These are phyloP conservation scores for Bruguiera gymnorhiza DNA, from an alignment of 345 rosid genomes.

Conservation along the genomic window DNA sequence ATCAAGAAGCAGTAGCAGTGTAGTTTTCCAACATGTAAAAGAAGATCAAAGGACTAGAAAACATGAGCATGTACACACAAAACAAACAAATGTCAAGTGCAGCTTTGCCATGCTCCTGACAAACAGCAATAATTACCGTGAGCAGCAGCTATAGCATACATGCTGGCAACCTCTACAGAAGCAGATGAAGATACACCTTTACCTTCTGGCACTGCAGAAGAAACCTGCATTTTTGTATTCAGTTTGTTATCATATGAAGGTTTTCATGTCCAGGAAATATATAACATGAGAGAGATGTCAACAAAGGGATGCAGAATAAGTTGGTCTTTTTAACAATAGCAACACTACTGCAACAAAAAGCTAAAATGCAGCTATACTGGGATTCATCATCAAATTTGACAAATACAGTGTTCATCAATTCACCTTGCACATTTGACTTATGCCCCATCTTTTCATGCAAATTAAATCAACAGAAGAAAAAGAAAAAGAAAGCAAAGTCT, in stretches of 20 bases:
- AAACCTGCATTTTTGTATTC: slow-evolving; percentile 54
- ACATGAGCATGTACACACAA: neutral
- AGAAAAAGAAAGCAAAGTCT: too few species aligned
- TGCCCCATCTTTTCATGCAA: neutral
- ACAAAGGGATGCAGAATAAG: neutral
- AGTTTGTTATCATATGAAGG: slow-evolving; percentile 3
- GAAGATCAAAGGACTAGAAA: too few species aligned
- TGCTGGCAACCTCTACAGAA: slow-evolving; percentile 94
- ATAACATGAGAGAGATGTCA: neutral
- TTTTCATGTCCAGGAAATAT: neutral
- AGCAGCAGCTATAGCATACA: slow-evolving; percentile 93
- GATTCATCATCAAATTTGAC: neutral
- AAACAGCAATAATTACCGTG: slow-evolving; percentile 49
- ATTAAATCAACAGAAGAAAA: neutral
- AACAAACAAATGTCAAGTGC: neutral
- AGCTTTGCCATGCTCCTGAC: neutral
- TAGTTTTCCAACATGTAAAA: too few species aligned
- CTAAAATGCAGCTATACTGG: too few species aligned
- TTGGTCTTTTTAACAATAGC: too few species aligned
- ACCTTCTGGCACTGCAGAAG: slow-evolving; percentile 97
- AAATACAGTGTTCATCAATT: neutral
- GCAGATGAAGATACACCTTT: slow-evolving; percentile 99
- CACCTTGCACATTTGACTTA: too few species aligned
- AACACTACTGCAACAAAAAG: too few species aligned
- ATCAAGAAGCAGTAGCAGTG: too few species aligned